Base-by-base conservation (phyloP, 352 stramenopile species). In the Phytophthora quininea region DNA sequence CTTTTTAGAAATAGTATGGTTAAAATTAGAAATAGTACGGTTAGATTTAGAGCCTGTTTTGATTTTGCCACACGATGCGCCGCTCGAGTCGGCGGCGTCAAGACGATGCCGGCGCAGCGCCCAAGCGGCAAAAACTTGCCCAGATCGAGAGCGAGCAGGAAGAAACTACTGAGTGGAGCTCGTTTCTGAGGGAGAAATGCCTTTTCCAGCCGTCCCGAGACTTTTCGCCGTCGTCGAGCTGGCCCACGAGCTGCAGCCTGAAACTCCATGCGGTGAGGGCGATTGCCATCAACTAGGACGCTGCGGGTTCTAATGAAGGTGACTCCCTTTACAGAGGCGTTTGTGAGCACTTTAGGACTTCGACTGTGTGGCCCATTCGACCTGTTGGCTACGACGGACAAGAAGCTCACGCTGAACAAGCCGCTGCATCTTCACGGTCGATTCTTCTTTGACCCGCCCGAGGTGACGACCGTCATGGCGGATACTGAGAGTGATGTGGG, bases 201-300 rank as follows among this genome's bases (percentile, higher is more conserved):
- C 64, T 80, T 48, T 48, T 32, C 79, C 8, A 58, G 71, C 11
- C 71, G 6, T 59, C 71, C 0, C 31, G 31, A 7, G 80, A 90
- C n/a, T 67, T 91, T 90, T 72, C 51, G 65, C 74, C 37, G 24
- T 91, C 8, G 86, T 80, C 53, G 68, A 75, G 33, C 46, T 91
- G 54, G 83, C 80, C 24, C 6, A 14, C 7, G 47, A 71, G 19
- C 14, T 91, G 49, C 55, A 42, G 32, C 69, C 66, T 0, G 64
- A 76, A 0, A 37, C 45, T 14, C 80, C 83, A 0, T 69, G 73
- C 2, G 71, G 83, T 91, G 32, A 37, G 58, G 12, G 4, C 30
- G 14, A 11, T 8, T 0, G 4, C 31, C 43, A 4, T 1, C 14
- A 12, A 33, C 12, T 32, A 52, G 10, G 24, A 33, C 19, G 10